These are phyloP conservation scores for Zygnema cylindricum DNA, from an alignment of 139 green algal genomes.

Conservation along the genomic window DNA sequence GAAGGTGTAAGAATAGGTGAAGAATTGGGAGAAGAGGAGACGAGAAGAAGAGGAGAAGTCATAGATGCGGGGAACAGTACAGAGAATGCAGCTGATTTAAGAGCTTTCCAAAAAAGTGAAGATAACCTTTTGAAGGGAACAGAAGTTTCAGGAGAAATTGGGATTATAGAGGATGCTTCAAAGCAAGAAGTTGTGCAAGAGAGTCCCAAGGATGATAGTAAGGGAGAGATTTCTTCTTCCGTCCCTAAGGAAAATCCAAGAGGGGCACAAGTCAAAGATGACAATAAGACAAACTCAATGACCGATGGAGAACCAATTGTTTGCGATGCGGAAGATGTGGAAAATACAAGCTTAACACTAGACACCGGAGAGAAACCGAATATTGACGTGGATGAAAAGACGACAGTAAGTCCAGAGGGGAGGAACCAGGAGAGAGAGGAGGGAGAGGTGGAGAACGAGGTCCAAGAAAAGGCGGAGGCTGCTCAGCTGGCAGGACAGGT, in stretches of 20 bases:
- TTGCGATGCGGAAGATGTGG: not conserved
- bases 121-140: not conserved
- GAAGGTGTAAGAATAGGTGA: too few relatives aligned
- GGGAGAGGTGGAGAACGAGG: not conserved
- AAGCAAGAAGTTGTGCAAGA: not conserved
- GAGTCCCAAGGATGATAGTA: not conserved
- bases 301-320: not conserved
- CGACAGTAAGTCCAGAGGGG: not conserved
- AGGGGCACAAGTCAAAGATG: not conserved
- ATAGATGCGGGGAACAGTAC: not conserved
- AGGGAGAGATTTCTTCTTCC: not conserved
- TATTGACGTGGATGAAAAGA: conserved; percentile 5
- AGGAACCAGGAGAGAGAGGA: conserved; percentile 1
- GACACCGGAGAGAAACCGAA: too few relatives aligned
- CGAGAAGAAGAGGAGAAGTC: too few relatives aligned
- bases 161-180: too few relatives aligned
- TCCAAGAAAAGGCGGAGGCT: conserved; percentile 1
- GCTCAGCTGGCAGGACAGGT: conserved; percentile 34
- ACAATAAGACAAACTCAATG: not conserved
- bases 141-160: not conserved
- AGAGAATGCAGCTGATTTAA: not conserved
- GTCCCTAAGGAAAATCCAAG: not conserved
- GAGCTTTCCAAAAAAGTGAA: not conserved
- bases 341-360: too few relatives aligned
- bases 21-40: not conserved